phyloP scores from a whole-genome alignment of 768 basidiomycete species.

The Xanthoconium purpureum region DNA sequence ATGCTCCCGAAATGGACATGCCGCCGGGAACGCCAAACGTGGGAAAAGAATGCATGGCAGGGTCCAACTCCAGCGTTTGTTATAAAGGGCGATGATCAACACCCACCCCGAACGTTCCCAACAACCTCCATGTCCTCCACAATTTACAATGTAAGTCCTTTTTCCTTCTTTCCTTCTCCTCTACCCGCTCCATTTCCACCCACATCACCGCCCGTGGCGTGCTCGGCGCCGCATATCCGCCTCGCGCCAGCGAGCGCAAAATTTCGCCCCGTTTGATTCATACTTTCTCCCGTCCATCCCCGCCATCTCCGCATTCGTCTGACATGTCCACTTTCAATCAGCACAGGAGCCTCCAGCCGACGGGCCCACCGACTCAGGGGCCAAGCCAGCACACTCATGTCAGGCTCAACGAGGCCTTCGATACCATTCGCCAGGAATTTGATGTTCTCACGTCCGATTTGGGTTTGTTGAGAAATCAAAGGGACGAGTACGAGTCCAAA shows the following conservation, averaged over 20 bases:
- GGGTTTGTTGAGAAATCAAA: constrained; percentile 62
- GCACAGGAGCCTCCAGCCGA: constrained; percentile 57
- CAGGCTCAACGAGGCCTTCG: constrained; percentile 75
- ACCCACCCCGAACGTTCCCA: constrained; percentile 37
- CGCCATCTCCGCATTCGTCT: constrained; percentile 8
- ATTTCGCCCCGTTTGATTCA: constrained; percentile 16
- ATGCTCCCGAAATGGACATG: constrained; percentile 25
- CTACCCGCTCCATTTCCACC: neutral
- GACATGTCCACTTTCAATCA: constrained; percentile 21
- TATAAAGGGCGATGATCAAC: constrained; percentile 42
- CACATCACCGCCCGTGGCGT: neutral
- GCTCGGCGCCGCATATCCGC: neutral
- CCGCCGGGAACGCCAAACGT: constrained; percentile 37
- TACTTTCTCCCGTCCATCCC: neutral
- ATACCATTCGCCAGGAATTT: constrained; percentile 80
- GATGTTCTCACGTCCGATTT: constrained; percentile 71
- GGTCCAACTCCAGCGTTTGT: constrained; percentile 34
- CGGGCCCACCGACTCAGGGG: constrained; percentile 43
- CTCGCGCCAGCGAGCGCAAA: constrained; percentile 19
- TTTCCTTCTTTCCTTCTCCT: neutral
- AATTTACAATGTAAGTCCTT: constrained; percentile 36
- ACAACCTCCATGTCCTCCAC: constrained; percentile 37
- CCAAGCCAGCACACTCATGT: constrained; percentile 38
- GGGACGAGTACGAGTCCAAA: constrained; percentile 89
- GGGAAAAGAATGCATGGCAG: constrained; percentile 34